Conservation (phyloP, 345 rosid genomes). For the Eutrema heterophyllum region DNA sequence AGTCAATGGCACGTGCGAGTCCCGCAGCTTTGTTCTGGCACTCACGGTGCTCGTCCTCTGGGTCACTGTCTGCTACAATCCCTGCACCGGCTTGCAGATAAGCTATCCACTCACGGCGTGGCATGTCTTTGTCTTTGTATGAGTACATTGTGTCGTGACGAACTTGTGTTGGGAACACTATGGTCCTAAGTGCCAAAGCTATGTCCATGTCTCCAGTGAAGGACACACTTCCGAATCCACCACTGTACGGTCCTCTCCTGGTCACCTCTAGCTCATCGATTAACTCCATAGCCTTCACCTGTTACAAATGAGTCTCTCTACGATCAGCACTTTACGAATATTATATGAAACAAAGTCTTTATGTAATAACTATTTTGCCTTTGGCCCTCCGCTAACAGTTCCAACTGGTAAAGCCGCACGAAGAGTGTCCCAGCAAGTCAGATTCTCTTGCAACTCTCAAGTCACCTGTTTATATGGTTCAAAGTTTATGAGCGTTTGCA, state of each 20-base stretch:
- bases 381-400: slow-evolving; percentile 92
- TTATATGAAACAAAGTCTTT: neutral
- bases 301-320: slow-evolving; percentile 1
- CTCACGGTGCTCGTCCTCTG: slow-evolving; percentile 69
- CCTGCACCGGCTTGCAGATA: slow-evolving; percentile 89
- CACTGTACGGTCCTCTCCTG: slow-evolving; percentile 82
- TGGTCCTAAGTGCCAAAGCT: slow-evolving; percentile 71
- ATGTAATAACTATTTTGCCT: slow-evolving; percentile 35
- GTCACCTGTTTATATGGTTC: slow-evolving; percentile 45
- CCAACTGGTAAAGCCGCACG: slow-evolving; percentile 90
- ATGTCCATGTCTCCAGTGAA: slow-evolving; percentile 88
- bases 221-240: slow-evolving; percentile 83
- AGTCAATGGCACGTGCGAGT: slow-evolving; percentile 73
- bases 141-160: slow-evolving; percentile 74
- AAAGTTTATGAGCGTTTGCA: neutral
- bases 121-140: slow-evolving; percentile 43
- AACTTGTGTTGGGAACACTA: slow-evolving; percentile 61
- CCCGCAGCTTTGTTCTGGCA: slow-evolving; percentile 76
- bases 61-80: slow-evolving; percentile 74
- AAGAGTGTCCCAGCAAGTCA: slow-evolving; percentile 76
- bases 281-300: slow-evolving; percentile 91
- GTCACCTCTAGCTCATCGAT: slow-evolving; percentile 65
- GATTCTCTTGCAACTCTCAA: slow-evolving; percentile 62
- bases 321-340: neutral
- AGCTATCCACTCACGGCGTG: slow-evolving; percentile 74